A percentile compares a stretch with the other conserved stretches of the same genome.
Evolutionary conservation across 805 yeast species (phyloP).

Genomic region (Metschnikowia rubicola): DNA sequence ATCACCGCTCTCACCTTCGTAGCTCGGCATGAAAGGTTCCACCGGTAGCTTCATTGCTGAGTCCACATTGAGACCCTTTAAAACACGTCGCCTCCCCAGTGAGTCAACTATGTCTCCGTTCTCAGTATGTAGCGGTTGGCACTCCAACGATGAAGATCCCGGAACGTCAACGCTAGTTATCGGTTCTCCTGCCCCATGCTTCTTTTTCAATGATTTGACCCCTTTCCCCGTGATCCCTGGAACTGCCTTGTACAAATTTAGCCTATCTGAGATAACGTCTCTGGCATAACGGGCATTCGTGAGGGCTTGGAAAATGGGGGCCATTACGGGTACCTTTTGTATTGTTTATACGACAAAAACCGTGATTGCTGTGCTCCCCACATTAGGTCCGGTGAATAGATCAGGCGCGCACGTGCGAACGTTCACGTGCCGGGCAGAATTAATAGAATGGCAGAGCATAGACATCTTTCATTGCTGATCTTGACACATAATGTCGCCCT

Average conservation of each 20-base stretch:
- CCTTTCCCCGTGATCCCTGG: constrained; percentile 26
- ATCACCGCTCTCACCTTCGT: constrained; percentile 35
- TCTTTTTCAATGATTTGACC: constrained; percentile 26
- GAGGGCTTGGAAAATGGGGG: constrained; percentile 5
- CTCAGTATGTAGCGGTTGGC: constrained; percentile 33
- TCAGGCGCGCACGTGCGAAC: constrained; percentile 3
- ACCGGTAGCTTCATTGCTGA: constrained; percentile 70
- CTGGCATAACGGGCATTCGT: constrained; percentile 2
- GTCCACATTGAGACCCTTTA: constrained; percentile 82
- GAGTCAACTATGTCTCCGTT: constrained; percentile 59
- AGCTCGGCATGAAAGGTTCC: constrained; percentile 46
- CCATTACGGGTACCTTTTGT: neutral
- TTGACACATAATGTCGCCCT: too few species aligned
- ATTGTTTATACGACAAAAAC: neutral
- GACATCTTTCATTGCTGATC: too few species aligned
- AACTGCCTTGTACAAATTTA: constrained; percentile 27
- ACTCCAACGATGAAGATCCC: constrained; percentile 14
- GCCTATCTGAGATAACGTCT: constrained; percentile 20
- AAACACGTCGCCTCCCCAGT: constrained; percentile 54
- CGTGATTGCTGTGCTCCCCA: neutral
- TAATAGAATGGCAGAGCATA: too few species aligned
- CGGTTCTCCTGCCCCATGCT: constrained; percentile 15
- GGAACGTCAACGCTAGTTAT: constrained; percentile 7
- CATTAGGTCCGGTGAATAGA: neutral
- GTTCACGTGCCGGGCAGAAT: too few species aligned